Conservation (phyloP, 208 protist species). For the Leishmania guyanensis region DNA sequence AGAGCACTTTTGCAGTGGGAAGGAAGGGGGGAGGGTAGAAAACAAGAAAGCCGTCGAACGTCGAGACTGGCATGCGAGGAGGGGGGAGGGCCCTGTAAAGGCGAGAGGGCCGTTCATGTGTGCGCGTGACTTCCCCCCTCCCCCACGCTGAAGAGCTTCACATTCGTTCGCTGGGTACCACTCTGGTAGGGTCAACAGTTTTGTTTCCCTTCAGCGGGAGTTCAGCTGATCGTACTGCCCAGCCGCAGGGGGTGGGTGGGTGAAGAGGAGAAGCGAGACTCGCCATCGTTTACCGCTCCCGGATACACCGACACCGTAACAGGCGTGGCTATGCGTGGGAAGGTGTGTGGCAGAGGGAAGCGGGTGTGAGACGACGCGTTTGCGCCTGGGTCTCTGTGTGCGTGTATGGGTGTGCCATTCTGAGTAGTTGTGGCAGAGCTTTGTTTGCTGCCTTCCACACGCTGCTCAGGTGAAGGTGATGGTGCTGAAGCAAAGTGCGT, state of each 20-base stretch:
- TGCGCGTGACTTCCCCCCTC: too few relatives aligned
- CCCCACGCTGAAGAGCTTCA: too few relatives aligned
- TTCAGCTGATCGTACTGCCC: background rate
- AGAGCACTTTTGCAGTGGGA: too few relatives aligned
- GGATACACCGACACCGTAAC: background rate
- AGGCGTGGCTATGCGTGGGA: background rate
- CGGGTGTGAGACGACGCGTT: background rate
- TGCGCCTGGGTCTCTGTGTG: conserved; percentile 1
- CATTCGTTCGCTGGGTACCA: too few relatives aligned
- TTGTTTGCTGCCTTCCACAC: background rate
- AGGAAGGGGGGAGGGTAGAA: too few relatives aligned
- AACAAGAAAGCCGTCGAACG: too few relatives aligned
- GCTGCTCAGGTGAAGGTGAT: background rate
- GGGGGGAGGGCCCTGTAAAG: too few relatives aligned
- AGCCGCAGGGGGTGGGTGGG: background rate
- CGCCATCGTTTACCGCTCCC: background rate
- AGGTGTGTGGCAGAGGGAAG: background rate
- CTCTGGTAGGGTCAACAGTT: too few relatives aligned
- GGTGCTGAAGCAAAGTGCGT: background rate
- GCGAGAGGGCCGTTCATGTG: too few relatives aligned
- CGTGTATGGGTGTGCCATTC: background rate
- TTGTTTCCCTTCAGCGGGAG: too few relatives aligned
- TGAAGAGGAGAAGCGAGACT: background rate
- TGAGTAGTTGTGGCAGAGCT: background rate
- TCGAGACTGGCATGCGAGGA: too few relatives aligned